A percentile compares a stretch with the other conserved stretches of the same genome.
Conservation (phyloP, 345 rosid genomes). For the Brassica carinata region DNA sequence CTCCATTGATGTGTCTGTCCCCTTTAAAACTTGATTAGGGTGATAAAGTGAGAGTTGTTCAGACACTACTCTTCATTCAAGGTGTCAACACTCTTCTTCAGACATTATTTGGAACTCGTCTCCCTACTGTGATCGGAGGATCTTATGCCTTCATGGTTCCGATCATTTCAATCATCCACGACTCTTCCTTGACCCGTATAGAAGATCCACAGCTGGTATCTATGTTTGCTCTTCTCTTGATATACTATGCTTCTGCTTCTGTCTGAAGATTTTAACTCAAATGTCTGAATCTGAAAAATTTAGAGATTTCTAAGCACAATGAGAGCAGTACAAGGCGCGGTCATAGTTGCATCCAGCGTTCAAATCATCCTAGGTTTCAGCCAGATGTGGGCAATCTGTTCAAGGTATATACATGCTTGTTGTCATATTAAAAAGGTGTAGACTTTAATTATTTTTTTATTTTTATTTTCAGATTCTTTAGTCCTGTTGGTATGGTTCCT, state of each 20-base stretch:
- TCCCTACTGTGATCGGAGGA: conserved; percentile 95
- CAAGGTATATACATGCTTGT: conserved; percentile 62
- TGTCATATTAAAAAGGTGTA: conserved; percentile 2
- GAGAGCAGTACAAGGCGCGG: conserved; percentile 99
- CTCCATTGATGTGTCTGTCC: background rate
- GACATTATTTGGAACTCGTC: conserved; percentile 87
- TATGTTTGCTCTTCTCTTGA: conserved; percentile 25
- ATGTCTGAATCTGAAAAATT: background rate
- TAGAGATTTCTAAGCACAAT: conserved; percentile 89
- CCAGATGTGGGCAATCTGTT: conserved; percentile 93
- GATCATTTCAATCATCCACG: conserved; percentile 83
- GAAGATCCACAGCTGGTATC: conserved; percentile 78
- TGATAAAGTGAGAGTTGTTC: conserved; percentile 94
- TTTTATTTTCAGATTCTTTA: conserved; percentile 72
- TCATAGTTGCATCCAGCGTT: conserved; percentile 92
- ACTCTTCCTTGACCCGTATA: conserved; percentile 71
- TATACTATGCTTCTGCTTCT: background rate
- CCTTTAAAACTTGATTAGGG: conserved; percentile 52
- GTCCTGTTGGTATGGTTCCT: conserved; percentile 98
- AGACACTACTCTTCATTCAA: conserved; percentile 87
- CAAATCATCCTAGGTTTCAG: conserved; percentile 95
- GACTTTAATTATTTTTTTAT: background rate
- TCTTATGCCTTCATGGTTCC: conserved; percentile 99
- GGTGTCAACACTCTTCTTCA: conserved; percentile 92
- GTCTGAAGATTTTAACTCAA: background rate